Base-by-base conservation (phyloP, 2,329 filamentous ascomycete species). In the Trichoderma sp. region DNA sequence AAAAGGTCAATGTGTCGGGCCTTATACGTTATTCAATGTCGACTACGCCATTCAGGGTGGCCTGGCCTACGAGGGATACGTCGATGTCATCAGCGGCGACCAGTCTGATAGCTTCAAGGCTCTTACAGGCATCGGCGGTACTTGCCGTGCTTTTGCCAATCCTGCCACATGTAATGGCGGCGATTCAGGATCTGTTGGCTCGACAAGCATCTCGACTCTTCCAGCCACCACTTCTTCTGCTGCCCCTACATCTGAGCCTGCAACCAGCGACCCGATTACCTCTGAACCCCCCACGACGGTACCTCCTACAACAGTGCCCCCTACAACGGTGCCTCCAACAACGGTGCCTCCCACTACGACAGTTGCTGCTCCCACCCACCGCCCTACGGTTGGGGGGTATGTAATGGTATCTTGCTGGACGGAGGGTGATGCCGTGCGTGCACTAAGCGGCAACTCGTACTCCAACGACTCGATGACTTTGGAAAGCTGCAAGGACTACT, bases 391-490 rank as follows among this genome's bases (percentile, higher is more conserved):
- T 4, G 82, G 82, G 8, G 79, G 79, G 13, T 86, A 85, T 70
- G 76, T 70, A 14, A 77, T 83, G 61, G 77, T 82, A n/a, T 81
- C 80, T 63, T 87, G 84, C 75, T 82, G 81, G 76, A 83, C 80
- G n/a, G 85, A 86, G 70, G 81, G 79, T 5, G 77, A 77, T 14
- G 78, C 76, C 28, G 74, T 70, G 10, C 81, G 85, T n/a, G 84
- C 85, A 5, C 77, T 87, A 7, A 68, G 70, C 18, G 81, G 77
- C 26, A 77, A 77, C 4, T 71, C 76, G 5, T 82, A 80, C 60
- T 81, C 80, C 24, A 81, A 83, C 70, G 82, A 85, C 49, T 76
- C 77, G 26, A 85, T 86, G 83, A 86, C 84, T 2, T 75, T 85
- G 11, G 83, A 85, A 68, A 78, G 76, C 52, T 86, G 84, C 74